A percentile compares a stretch with the other conserved stretches of the same genome.
Evolutionary conservation across 192 early-diverging fungal genomes (phyloP).

Genomic region (Fimicolochytrium jonesii): DNA sequence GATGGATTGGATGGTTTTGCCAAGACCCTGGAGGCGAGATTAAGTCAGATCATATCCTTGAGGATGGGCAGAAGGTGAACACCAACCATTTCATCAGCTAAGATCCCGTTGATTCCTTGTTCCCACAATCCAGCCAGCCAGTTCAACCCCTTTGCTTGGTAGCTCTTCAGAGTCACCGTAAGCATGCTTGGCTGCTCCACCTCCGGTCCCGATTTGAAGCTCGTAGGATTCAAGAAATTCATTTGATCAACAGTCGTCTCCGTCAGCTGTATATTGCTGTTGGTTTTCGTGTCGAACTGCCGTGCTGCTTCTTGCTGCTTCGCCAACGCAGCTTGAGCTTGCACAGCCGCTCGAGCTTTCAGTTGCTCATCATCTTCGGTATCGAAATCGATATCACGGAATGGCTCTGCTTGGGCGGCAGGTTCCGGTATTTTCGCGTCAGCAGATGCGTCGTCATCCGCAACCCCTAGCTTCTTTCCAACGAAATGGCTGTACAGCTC

Average conservation of each 20-base stretch:
- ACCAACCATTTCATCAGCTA: conserved; percentile 52
- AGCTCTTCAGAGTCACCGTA: conserved; percentile 67
- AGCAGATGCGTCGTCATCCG: background rate
- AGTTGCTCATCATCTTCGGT: conserved; percentile 68
- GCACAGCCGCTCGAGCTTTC: conserved; percentile 62
- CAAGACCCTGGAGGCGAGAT: conserved; percentile 45
- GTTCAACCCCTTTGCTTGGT: conserved; percentile 90
- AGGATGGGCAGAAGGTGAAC: conserved; percentile 74
- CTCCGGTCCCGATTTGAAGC: conserved; percentile 64
- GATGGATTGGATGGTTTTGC: conserved; percentile 90
- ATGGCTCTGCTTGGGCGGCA: background rate
- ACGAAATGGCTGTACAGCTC: conserved; percentile 92
- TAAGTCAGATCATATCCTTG: background rate
- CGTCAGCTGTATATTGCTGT: conserved; percentile 8
- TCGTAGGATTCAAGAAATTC: conserved; percentile 81
- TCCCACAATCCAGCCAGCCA: conserved; percentile 91
- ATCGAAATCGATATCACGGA: conserved; percentile 75
- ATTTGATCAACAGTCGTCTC: conserved; percentile 62
- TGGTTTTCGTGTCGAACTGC: conserved; percentile 61
- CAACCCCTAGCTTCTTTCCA: conserved; percentile 67
- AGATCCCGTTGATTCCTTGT: conserved; percentile 92
- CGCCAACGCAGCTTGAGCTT: conserved; percentile 73
- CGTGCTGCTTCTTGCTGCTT: conserved; percentile 62
- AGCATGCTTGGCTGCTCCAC: conserved; percentile 82
- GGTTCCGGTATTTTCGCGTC: background rate